Conservation (phyloP, 2,329 filamentous ascomycete species). For the Dothiorella sarmentorum region DNA sequence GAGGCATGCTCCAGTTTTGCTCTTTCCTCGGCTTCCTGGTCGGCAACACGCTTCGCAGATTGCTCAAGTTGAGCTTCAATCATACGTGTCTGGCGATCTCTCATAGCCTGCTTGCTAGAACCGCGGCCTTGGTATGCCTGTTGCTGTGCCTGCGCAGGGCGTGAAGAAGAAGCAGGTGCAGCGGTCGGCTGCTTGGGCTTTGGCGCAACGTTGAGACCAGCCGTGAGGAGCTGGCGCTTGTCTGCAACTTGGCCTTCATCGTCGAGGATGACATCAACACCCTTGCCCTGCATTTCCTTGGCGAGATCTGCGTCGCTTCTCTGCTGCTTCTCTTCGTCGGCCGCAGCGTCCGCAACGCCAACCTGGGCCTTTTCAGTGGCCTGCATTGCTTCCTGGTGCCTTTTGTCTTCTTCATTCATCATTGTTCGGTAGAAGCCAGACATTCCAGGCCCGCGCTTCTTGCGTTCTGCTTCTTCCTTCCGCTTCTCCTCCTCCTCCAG, state of each 20-base stretch:
- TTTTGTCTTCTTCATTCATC: conserved; percentile 66
- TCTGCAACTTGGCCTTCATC: conserved; percentile 82
- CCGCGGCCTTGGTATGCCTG: conserved; percentile 36
- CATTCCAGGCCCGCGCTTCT: conserved; percentile 68
- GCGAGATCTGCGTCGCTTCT: conserved; percentile 64
- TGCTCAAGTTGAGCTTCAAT: conserved; percentile 73
- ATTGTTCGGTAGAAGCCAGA: conserved; percentile 73
- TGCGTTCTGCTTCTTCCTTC: conserved; percentile 63
- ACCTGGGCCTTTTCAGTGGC: conserved; percentile 51
- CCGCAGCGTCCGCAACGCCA: conserved; percentile 28
- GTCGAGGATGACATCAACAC: conserved; percentile 65
- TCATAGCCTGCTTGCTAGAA: conserved; percentile 59
- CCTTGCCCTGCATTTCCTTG: conserved; percentile 62
- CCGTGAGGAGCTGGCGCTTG: conserved; percentile 73
- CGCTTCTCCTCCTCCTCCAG: conserved; percentile 69
- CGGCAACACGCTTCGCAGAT: conserved; percentile 66
- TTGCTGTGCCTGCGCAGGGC: conserved; percentile 23
- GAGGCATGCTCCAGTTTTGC: conserved; percentile 60
- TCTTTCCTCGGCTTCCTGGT: conserved; percentile 65
- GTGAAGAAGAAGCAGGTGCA: conserved; percentile 24
- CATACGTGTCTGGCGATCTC: conserved; percentile 75
- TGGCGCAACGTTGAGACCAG: conserved; percentile 69
- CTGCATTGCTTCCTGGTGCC: conserved; percentile 66
- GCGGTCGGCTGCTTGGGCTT: conserved; percentile 53
- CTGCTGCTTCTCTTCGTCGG: conserved; percentile 40